Evolutionary conservation across 169 alveolate species (phyloP).

Genomic region (Eimeria maxima): DNA sequence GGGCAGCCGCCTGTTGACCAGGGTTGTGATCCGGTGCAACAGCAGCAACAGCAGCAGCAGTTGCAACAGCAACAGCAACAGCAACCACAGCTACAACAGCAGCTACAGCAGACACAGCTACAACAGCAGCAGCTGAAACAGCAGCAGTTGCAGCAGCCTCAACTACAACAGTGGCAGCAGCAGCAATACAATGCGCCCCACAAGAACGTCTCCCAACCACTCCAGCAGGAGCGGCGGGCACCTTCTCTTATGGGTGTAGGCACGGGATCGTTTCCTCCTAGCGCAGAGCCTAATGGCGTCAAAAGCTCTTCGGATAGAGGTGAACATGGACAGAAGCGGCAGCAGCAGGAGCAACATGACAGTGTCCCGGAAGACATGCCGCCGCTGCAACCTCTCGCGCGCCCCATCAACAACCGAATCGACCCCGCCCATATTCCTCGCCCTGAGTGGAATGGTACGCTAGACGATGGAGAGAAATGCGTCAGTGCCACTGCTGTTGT

Average conservation of each 20-base stretch:
- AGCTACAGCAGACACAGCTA: too few relatives aligned
- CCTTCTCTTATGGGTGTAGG: conserved; percentile 71
- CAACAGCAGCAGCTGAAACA: background rate
- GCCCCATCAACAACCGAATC: conserved; percentile 71
- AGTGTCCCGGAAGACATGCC: conserved; percentile 36
- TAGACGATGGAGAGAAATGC: background rate
- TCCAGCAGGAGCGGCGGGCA: conserved; percentile 22
- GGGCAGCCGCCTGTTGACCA: background rate
- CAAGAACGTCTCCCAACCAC: background rate
- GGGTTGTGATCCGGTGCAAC: background rate
- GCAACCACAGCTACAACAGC: too few relatives aligned
- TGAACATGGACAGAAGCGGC: conserved; percentile 40
- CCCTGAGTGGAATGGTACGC: conserved; percentile 76
- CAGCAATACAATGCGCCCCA: conserved; percentile 31
- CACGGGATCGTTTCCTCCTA: conserved; percentile 61
- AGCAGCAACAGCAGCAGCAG: conserved; percentile 12
- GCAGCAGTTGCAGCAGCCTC: conserved; percentile 11
- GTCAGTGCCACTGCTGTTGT: background rate
- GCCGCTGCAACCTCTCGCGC: conserved; percentile 76
- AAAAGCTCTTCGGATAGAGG: background rate
- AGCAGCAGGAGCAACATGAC: conserved; percentile 58
- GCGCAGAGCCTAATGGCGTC: conserved; percentile 25
- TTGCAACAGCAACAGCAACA: background rate
- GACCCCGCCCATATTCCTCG: conserved; percentile 83
- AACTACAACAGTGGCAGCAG: conserved; percentile 51